These are phyloP conservation scores for Lipomyces kockii DNA, from an alignment of 805 yeast genomes.

Conservation along the genomic window DNA sequence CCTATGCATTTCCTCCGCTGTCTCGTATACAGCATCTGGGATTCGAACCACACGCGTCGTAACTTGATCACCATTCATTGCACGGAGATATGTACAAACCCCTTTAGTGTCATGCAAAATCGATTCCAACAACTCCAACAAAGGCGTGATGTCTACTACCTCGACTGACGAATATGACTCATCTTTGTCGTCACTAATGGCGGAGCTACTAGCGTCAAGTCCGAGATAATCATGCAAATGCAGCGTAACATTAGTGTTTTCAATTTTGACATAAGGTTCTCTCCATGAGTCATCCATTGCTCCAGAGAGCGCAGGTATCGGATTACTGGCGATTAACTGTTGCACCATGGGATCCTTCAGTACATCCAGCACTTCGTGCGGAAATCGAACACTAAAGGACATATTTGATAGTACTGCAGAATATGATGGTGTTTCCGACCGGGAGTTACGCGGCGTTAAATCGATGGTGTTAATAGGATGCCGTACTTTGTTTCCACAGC, in stretches of 20 bases:
- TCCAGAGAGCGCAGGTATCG: not conserved
- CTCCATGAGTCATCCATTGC: not conserved
- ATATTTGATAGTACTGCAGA: not conserved
- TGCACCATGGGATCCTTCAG: not conserved
- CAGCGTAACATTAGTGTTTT: constrained; percentile 1
- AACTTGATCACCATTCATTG: not conserved
- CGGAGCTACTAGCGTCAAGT: not conserved
- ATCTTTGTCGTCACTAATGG: not conserved
- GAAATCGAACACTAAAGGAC: not conserved
- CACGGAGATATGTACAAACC: not conserved
- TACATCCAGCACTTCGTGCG: not conserved
- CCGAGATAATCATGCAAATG: not conserved
- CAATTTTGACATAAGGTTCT: not conserved
- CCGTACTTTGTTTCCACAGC: not conserved
- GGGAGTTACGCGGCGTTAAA: not conserved
- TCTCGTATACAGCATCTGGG: not conserved
- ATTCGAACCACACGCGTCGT: not conserved
- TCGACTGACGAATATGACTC: not conserved
- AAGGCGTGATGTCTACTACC: constrained; percentile 1
- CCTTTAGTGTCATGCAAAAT: not conserved
- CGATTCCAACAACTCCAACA: not conserved
- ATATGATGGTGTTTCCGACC: not conserved
- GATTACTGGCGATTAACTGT: not conserved
- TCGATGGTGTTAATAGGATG: not conserved
- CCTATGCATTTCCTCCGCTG: not conserved